These are phyloP conservation scores for Metschnikowia continentalis DNA, from an alignment of 805 yeast genomes.

Conservation along the genomic window DNA sequence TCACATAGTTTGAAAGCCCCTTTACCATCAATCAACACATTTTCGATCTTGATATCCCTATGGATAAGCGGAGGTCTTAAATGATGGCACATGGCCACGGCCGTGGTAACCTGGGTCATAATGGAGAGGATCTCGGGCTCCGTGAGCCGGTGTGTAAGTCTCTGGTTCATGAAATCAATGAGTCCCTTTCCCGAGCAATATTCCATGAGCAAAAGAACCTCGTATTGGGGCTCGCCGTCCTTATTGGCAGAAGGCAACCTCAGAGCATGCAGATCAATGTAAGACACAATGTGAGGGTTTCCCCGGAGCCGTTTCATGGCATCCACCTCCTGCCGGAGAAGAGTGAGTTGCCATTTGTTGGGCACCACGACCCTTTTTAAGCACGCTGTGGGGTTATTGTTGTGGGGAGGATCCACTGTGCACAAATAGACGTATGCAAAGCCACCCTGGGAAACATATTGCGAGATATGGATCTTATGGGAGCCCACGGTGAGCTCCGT, in stretches of 20 bases:
- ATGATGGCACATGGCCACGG: constrained; percentile 76
- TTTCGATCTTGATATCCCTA: constrained; percentile 79
- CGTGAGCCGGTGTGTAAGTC: constrained; percentile 59
- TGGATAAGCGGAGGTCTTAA: constrained; percentile 67
- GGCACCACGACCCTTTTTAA: constrained; percentile 95
- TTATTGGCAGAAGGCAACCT: constrained; percentile 37
- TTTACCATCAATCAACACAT: constrained; percentile 58
- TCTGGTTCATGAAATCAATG: constrained; percentile 74
- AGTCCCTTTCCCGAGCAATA: constrained; percentile 71
- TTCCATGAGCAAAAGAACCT: constrained; percentile 78
- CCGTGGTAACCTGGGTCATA: constrained; percentile 66
- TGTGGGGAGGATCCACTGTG: constrained; percentile 56
- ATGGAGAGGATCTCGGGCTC: constrained; percentile 67
- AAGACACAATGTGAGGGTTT: constrained; percentile 74
- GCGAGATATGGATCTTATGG: constrained; percentile 62
- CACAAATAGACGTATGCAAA: constrained; percentile 93
- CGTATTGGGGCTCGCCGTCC: constrained; percentile 49
- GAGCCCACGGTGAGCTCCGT: constrained; percentile 79
- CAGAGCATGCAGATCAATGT: constrained; percentile 93
- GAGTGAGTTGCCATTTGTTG: constrained; percentile 75
- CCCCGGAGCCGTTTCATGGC: constrained; percentile 90
- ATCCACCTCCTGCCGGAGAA: constrained; percentile 90
- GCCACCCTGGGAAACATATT: constrained; percentile 85
- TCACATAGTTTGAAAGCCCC: constrained; percentile 70
- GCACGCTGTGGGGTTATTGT: constrained; percentile 62